Evolutionary conservation across 371 early-diverging fungal genomes (phyloP), one percentile per base, ranked within the genome.

Genomic region (Mortierella sp.): DNA sequence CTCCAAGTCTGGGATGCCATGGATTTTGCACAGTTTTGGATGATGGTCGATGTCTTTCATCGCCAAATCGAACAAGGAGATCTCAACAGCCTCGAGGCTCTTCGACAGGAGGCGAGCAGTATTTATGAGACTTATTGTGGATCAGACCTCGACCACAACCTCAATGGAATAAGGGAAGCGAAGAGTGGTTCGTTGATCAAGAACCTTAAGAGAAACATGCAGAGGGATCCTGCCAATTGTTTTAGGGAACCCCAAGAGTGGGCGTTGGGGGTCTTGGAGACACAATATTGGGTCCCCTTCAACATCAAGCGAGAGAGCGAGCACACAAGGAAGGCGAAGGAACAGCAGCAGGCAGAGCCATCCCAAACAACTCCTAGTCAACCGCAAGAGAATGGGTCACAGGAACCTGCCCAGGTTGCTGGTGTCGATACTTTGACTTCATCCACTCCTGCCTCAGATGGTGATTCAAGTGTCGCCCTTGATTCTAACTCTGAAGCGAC

Each of bases 1-100:
- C 54, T 68, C 7, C 69, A 64, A 34, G 68, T 74, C 38, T 74
- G 74, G 74, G 74, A 74, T 28, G 74, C 69, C n/a, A 61, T 68
- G 74, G 74, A 74, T 27, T 50, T 74, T 7, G 64, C 50, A 1
- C 64, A 72, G 49, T 72, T 72, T 50, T 72, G 72, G 72, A 54
- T 72, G 42, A 74, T 68, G 69, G 61, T 60, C 10, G 69, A 74
- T 24, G 38, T 68, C 12, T 74, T 68, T 28, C 74, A 74, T 46
- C 64, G 74, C 28, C 74, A 74, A 18, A 68, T 74, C 41, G 64
- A 68, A 21, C 61, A 74, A 23, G 74, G 74, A 3, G 61, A 57
- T 1, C 61, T 74, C 12, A 52, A 61, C 1, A 30, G 45, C 18
- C 19, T 43, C 21, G 60, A 61, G 5, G 74, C 64, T 34, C 64